These are phyloP conservation scores for Pseudopithomyces maydicus DNA, from an alignment of 2,329 filamentous ascomycete species.

Conservation along the genomic window DNA sequence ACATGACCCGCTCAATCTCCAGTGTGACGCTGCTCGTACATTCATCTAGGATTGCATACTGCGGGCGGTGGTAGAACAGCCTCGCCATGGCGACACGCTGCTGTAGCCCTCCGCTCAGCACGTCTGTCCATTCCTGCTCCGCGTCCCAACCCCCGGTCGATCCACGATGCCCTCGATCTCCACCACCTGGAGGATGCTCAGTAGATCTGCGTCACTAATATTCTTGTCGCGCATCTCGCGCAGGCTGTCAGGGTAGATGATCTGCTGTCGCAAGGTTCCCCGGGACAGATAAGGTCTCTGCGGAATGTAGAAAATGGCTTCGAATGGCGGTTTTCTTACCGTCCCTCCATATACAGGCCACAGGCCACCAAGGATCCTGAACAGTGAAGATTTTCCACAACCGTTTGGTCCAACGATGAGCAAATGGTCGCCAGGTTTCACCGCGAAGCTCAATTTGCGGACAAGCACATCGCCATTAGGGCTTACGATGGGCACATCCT, in stretches of 20 bases:
- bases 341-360: conserved; percentile 98
- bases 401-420: conserved; percentile 96
- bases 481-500: conserved; percentile 91
- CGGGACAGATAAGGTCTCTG: conserved; percentile 92
- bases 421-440: conserved; percentile 85
- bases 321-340: conserved; percentile 87
- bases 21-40: conserved; percentile 95
- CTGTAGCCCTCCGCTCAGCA: conserved; percentile 88
- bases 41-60: conserved; percentile 95
- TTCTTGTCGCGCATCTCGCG: conserved; percentile 86
- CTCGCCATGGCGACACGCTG: conserved; percentile 97
- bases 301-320: conserved; percentile 97
- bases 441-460: conserved; percentile 81
- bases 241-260: conserved; percentile 91
- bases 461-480: conserved; percentile 95
- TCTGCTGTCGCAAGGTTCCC: conserved; percentile 91
- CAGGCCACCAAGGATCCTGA: conserved; percentile 92
- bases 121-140: conserved; percentile 95
- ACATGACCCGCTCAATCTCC: conserved; percentile 95
- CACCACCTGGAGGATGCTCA: conserved; percentile 75
- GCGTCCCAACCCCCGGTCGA: conserved; percentile 86
- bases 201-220: conserved; percentile 79
- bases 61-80: conserved; percentile 89
- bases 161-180: conserved; percentile 84
- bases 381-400: conserved; percentile 94